phyloP scores from a whole-genome alignment of 176 grass and related monocot genomes.

The Paspalum notatum region DNA sequence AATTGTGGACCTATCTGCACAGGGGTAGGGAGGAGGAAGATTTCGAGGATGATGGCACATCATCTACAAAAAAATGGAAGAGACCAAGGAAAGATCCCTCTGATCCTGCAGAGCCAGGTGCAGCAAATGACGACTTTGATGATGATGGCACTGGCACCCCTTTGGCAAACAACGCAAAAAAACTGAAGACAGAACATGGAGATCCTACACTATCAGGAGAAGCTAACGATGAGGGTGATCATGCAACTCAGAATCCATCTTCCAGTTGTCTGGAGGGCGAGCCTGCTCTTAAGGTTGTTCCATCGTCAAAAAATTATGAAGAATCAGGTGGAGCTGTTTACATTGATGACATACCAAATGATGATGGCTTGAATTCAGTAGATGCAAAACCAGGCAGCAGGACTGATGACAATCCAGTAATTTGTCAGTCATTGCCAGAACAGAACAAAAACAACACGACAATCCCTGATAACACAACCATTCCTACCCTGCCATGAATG shows the following conservation, averaged over 20 bases:
- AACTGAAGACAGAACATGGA: slow-evolving; percentile 42
- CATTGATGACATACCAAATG: slow-evolving; percentile 32
- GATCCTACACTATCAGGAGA: slow-evolving; percentile 50
- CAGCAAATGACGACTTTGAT: slow-evolving; percentile 52
- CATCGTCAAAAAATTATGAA: slow-evolving; percentile 33
- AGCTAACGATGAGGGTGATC: slow-evolving; percentile 53
- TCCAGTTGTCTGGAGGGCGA: slow-evolving; percentile 36
- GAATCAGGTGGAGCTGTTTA: slow-evolving; percentile 41
- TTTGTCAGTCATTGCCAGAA: slow-evolving; percentile 36
- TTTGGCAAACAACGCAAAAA: slow-evolving; percentile 35
- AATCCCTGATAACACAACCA: slow-evolving; percentile 56
- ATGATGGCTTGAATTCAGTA: slow-evolving; percentile 31
- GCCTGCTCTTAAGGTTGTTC: slow-evolving; percentile 43
- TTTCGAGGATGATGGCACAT: slow-evolving; percentile 99
- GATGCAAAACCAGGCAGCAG: slow-evolving; percentile 32
- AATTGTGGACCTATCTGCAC: slow-evolving; percentile 97
- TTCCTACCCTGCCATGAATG: slow-evolving; percentile 52
- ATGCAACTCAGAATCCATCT: slow-evolving; percentile 37
- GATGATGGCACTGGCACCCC: slow-evolving; percentile 59
- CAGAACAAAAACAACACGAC: slow-evolving; percentile 43
- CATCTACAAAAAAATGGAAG: slow-evolving; percentile 98
- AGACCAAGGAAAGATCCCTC: slow-evolving; percentile 81
- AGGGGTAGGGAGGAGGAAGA: slow-evolving; percentile 98
- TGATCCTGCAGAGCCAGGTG: slow-evolving; percentile 63
- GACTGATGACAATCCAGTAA: slow-evolving; percentile 38